Percentiles rank a stretch among this genome's conserved stretches.
These are phyloP conservation scores for Trichosanthes truncata DNA, from an alignment of 306 rosid genomes.

Conservation along the genomic window DNA sequence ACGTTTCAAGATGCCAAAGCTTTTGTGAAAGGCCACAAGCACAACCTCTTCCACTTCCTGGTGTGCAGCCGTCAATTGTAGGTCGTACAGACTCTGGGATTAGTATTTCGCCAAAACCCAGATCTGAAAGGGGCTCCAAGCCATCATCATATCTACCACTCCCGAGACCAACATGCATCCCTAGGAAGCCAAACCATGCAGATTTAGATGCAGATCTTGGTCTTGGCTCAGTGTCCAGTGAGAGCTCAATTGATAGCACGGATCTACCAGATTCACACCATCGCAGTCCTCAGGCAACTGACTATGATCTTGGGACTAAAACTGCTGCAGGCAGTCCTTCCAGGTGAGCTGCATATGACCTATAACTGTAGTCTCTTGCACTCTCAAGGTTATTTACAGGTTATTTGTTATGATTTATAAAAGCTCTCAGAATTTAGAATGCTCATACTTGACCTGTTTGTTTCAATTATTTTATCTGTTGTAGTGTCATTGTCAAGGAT, in stretches of 20 bases:
- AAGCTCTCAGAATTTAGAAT: constrained; percentile 11
- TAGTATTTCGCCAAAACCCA: constrained; percentile 42
- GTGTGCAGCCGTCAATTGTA: constrained; percentile 38
- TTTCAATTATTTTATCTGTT: constrained; percentile 7
- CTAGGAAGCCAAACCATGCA: constrained; percentile 38
- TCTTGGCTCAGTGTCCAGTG: constrained; percentile 58
- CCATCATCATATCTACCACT: constrained; percentile 47
- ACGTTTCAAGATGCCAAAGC: constrained; percentile 86
- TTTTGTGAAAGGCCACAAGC: constrained; percentile 75
- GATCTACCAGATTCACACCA: constrained; percentile 57
- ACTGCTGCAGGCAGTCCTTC: constrained; percentile 67
- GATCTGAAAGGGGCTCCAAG: constrained; percentile 41
- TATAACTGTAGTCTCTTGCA: background rate
- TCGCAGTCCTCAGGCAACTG: constrained; percentile 64
- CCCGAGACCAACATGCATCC: constrained; percentile 55
- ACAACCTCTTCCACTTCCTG: constrained; percentile 94
- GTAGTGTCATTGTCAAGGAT: constrained; percentile 63
- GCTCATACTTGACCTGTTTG: constrained; percentile 24
- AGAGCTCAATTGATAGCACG: constrained; percentile 67
- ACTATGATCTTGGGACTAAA: constrained; percentile 65
- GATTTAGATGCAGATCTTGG: constrained; percentile 64
- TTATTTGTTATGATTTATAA: background rate
- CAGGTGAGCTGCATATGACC: constrained; percentile 38
- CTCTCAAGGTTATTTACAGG: background rate
- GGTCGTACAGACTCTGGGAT: constrained; percentile 62